Evolutionary conservation across 331 rosid genomes (phyloP), one percentile per base, ranked within the genome.

Genomic region (Dryas integrifolia): DNA sequence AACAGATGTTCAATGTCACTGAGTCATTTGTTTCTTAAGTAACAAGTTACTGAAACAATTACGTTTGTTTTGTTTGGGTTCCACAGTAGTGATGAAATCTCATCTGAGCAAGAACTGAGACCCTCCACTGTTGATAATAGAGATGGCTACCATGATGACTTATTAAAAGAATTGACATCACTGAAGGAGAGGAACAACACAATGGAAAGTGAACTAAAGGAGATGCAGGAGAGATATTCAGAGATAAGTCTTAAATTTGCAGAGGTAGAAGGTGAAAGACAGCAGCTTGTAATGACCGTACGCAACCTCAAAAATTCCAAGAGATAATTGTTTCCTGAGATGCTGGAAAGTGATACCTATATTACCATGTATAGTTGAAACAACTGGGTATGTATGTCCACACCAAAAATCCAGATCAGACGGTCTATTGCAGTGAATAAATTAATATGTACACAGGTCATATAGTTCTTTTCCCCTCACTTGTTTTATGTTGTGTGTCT

Each of bases 181-280:
- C 47, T 86, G 67, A 90, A 73, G 84, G 93, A 86, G 77, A 92
- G 82, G 80, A 95, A 91, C 86, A 67, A 72, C 64, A 52, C 80
- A 50, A 95, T 92, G 99, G 98, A 92, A 85, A 81, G 69, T 11
- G 99, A 92, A 63, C 90, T 95, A 21, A 89, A 92, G 79, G 99
- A 95, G 57, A 95, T 95, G 96, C 99, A 95, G 82, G 96, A 88
- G 87, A 89, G 99, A 85, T 95, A 95, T 85, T 88, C 96, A 68
- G 99, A 92, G 82, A 89, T 92, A 82, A 95, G 99, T 86, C 98
- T 95, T 78, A 92, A 82, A 80, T 95, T 95, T 16, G 98, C 99
- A 2, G 98, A 92, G 80, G 99, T 95, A 50, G 99, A 95, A 86
- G 96, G 99, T 70, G 99, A 95, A 86, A 89, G 99, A 75, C 99